Evolutionary conservation across 1,284 basidiomycete genomes (phyloP), one percentile per base, ranked within the genome.

Genomic region (Pisolithus thermaeus): DNA sequence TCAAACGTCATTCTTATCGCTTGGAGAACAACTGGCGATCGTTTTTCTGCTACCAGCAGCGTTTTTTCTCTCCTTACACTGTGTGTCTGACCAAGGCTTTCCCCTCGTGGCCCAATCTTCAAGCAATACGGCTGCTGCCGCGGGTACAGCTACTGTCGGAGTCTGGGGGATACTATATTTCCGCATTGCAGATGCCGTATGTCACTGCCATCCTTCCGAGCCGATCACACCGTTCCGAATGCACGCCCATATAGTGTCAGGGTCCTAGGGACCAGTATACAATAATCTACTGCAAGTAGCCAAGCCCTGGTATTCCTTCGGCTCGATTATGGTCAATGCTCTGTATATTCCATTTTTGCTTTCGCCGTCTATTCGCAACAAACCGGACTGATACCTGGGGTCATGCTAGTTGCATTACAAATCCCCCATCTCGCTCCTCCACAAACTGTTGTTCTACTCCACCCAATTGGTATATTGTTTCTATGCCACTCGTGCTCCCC

Each of bases 131-230:
- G 65, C 70, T 45, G 63, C 64, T 27, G 73, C 71, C 20, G 64
- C 55, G 22, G 75, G 65, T 16, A 64, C 61, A 42, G 74, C 73
- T 54, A 68, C 64, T 40, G 80, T 83, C 63, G 80, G 80, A 52
- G 73, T 81, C 50, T 84, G 76, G 75, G 81, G 12, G 82, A 35
- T 84, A 81, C 61, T 83, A 81, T 63, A 64, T 73, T 30, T 76
- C 75, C 37, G 67, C 68, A 16, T 60, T 78, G 51, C 65, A 75
- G 23, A 66, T 75, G 59, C 69, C 73, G 76, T 78, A 60, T 66
- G 75, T 27, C 37, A 47, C 32, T 14, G 32, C 52, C 49, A 41
- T 51, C 51, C 39, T 54, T 53, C 53, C 54, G 44, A 40, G 41
- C 59, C 18, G 11, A 23, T 52, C 42, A 59, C 56, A 42, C 50